Base-by-base conservation (phyloP, 2,329 filamentous ascomycete species). In the Helicocarpus griseus region DNA sequence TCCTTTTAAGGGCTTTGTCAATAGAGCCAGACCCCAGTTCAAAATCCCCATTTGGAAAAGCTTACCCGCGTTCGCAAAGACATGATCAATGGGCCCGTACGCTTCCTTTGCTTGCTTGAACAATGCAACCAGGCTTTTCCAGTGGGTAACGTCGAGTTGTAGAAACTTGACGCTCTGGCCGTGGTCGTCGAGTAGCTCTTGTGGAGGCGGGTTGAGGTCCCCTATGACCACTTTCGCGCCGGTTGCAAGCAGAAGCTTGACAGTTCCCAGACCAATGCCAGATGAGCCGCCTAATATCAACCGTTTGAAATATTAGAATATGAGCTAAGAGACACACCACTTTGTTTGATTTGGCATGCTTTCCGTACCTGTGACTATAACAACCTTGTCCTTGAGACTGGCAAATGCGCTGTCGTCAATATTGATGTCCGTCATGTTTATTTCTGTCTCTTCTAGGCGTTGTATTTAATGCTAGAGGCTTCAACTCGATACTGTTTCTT, bases 231-330 rank as follows among this genome's bases (percentile, higher is more conserved):
- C 79, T 14, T 69, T 72, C 26, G 78, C 80, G 19, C 78, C 79
- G 0, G 75, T 62, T 0, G 71, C 65, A 6, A 82, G 67, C 13
- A 82, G 72, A 2, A 77, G 66, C 7, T 73, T 63, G 6, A 74
- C 71, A 1, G 80, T 81, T 50, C 77, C 77, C 13, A 81, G 71
- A 29, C 80, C 80, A 49, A 83, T 83, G 14, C 81, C 81, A 2
- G 78, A 80, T 0, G 77, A 78, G 51, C 77, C 77, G 46, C 80
- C 79, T 75, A 50, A 21, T 13, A 31, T 31, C 29, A 44, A 35
- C 22, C 4, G 8, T 13, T 14, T 51, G 26, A 19, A n/a, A 52
- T 40, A 40, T 53, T 47, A 50, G 29, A 33, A 31, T 13, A 31
- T 31, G 7, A 7, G 13, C 13, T 2, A 7, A 2, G 29, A 8